Evolutionary conservation across 2,329 filamentous ascomycete species (phyloP).

Genomic region (Exophiala xenobiotica): DNA sequence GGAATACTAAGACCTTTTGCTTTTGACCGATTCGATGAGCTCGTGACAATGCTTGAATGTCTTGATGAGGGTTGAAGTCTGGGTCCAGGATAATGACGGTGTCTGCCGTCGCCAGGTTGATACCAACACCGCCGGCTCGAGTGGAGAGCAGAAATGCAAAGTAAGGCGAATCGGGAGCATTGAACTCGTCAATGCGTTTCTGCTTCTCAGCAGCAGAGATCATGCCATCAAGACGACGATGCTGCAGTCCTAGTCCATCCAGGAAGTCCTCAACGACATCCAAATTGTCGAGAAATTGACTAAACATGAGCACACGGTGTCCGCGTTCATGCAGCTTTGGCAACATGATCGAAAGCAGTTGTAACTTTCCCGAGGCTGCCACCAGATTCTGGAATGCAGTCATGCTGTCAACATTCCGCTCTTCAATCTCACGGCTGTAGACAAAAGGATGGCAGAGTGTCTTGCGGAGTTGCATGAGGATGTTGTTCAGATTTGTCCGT

Average conservation of each 20-base stretch:
- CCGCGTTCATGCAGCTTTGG: slow-evolving; percentile 82
- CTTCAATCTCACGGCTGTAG: slow-evolving; percentile 87
- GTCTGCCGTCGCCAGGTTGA: slow-evolving; percentile 94
- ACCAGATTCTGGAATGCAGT: slow-evolving; percentile 77
- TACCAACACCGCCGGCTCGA: slow-evolving; percentile 91
- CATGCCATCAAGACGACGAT: slow-evolving; percentile 81
- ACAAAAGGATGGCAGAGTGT: slow-evolving; percentile 95
- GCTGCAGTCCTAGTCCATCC: slow-evolving; percentile 67
- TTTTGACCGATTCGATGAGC: slow-evolving; percentile 96
- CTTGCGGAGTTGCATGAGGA: slow-evolving; percentile 91
- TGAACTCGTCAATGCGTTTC: slow-evolving; percentile 89
- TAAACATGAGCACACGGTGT: slow-evolving; percentile 91
- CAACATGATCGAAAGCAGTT: slow-evolving; percentile 79
- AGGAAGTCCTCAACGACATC: slow-evolving; percentile 92
- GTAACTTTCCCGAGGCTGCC: slow-evolving; percentile 86
- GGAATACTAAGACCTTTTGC: slow-evolving; percentile 92
- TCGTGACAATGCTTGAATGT: slow-evolving; percentile 90
- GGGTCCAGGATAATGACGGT: slow-evolving; percentile 97
- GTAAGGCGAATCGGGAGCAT: slow-evolving; percentile 74
- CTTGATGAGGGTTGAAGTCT: slow-evolving; percentile 97
- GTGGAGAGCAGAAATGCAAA: slow-evolving; percentile 95
- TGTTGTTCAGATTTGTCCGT: slow-evolving; percentile 82
- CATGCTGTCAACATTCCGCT: slow-evolving; percentile 61
- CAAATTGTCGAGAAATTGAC: slow-evolving; percentile 85
- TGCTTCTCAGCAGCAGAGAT: slow-evolving; percentile 84